Evolutionary conservation across 2,329 filamentous ascomycete species (phyloP), one percentile per base, ranked within the genome.

Genomic region (Chaetomium strumarium): DNA sequence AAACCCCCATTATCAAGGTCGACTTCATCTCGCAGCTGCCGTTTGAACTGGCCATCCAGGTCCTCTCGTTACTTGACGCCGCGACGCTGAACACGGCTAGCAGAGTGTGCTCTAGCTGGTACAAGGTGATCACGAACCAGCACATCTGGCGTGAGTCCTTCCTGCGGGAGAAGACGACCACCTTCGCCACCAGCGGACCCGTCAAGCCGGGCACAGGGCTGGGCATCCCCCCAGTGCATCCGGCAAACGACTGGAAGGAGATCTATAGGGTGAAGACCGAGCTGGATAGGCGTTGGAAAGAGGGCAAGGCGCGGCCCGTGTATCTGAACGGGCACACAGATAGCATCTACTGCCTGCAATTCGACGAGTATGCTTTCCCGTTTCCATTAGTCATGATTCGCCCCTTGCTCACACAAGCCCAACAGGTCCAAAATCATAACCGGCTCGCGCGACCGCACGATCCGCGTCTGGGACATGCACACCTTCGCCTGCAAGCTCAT

Each of bases 341-440:
- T 68, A 96, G 90, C 60, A 95, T 99, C 52, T 99, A 99, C 72
- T 99, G 93, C 69, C 81, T 95, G 52, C 93, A 99, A 66, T 99
- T 97, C 67, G 93, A 99, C 68, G 92, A 97, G 85, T 90, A 79
- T 62, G 85, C 75, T 31, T n/a, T n/a, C 19, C 19, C 13, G 13
- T 3, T 16, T 2, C 17, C 29, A 37, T 19, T 20, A n/a, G 12
- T 24, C n/a, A 11, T 11, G 1, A 24, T 12, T 10, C 3, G 14
- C 12, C 1, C 19, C 30, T 29, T 41, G n/a, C 46, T 55, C 43
- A 58, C 43, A 58, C 52, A 34, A 16, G 24, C n/a, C 17, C 48
- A 20, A 10, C 63, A 90, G 86, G 67, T 78, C 87, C 66, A 99
- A 97, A 70, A 96, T 97, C 65, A 91, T 99, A 60, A 97, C 93